These are phyloP conservation scores for Fagus crenata DNA, from an alignment of 306 rosid species.

Conservation along the genomic window DNA sequence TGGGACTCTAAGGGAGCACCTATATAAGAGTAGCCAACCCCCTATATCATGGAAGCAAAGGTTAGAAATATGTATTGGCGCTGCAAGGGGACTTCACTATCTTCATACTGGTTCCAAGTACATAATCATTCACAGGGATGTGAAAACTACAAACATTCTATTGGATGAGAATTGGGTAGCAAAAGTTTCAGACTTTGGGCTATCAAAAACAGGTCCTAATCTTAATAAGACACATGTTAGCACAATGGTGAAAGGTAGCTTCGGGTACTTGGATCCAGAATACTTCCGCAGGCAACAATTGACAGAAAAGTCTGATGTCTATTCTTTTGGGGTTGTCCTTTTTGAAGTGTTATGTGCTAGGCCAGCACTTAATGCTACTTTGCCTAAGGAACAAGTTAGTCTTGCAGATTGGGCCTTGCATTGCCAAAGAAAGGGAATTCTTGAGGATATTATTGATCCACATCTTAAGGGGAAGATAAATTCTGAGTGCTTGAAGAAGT, in stretches of 20 bases:
- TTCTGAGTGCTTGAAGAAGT: slow-evolving; percentile 34
- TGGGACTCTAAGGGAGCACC: slow-evolving; percentile 53
- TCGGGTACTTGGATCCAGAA: slow-evolving; percentile 48
- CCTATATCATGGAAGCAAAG: slow-evolving; percentile 45
- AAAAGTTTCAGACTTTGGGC: slow-evolving; percentile 50
- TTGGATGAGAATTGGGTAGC: slow-evolving; percentile 48
- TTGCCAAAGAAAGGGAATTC: slow-evolving; percentile 27
- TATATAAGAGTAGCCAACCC: slow-evolving; percentile 30
- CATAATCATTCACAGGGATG: slow-evolving; percentile 43
- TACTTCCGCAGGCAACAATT: slow-evolving; percentile 44
- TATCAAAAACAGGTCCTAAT: slow-evolving; percentile 40
- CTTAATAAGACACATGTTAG: slow-evolving; percentile 40
- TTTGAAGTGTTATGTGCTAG: slow-evolving; percentile 50
- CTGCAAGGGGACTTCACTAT: slow-evolving; percentile 43
- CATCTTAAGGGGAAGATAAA: slow-evolving; percentile 29
- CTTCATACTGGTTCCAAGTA: slow-evolving; percentile 40
- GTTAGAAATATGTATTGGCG: slow-evolving; percentile 47
- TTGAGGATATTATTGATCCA: slow-evolving; percentile 41
- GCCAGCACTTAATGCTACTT: slow-evolving; percentile 41
- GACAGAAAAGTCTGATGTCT: slow-evolving; percentile 46
- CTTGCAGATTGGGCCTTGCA: slow-evolving; percentile 46
- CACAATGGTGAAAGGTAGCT: slow-evolving; percentile 54
- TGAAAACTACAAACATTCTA: slow-evolving; percentile 41
- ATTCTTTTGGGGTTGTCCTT: slow-evolving; percentile 52
- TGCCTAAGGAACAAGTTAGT: slow-evolving; percentile 48